Evolutionary conservation across 1,284 basidiomycete genomes (phyloP).

Genomic region (Ustilago esculenta): DNA sequence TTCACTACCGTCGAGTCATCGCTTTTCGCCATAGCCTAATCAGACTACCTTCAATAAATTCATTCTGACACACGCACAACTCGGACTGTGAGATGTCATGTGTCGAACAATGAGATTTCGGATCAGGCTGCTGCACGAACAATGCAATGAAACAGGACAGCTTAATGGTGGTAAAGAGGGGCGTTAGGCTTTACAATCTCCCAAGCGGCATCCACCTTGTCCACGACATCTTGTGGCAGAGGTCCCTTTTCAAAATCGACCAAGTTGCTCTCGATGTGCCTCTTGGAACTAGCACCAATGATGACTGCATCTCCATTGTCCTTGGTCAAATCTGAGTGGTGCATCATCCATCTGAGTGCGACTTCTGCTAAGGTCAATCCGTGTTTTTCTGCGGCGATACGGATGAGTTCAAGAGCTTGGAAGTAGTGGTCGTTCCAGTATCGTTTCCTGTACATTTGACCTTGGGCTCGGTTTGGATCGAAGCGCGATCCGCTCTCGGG

Average conservation of each 20-base stretch:
- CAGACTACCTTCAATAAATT: too few species aligned
- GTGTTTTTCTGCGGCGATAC: constrained; percentile 43
- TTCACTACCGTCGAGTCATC: constrained; percentile 26
- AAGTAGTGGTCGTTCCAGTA: constrained; percentile 59
- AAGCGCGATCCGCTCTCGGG: constrained; percentile 42
- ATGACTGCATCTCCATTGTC: constrained; percentile 44
- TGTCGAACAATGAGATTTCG: too few species aligned
- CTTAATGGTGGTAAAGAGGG: constrained; percentile 40
- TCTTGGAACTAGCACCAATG: constrained; percentile 47
- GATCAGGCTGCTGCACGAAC: too few species aligned
- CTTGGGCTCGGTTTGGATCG: constrained; percentile 44
- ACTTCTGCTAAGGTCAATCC: constrained; percentile 35
- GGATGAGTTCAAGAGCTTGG: constrained; percentile 61
- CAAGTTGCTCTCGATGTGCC: constrained; percentile 52
- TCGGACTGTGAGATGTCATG: too few species aligned
- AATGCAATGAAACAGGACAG: too few species aligned
- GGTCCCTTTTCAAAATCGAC: constrained; percentile 50
- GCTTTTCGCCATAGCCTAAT: constrained; percentile 28
- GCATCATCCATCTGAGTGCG: constrained; percentile 54
- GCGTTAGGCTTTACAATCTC: constrained; percentile 42
- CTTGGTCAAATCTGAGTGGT: constrained; percentile 43
- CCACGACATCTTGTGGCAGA: constrained; percentile 39
- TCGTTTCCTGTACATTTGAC: constrained; percentile 45
- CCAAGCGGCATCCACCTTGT: constrained; percentile 52
- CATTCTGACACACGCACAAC: too few species aligned